Conservation (phyloP, 441 rosid genomes). For the Mallotus repandus region DNA sequence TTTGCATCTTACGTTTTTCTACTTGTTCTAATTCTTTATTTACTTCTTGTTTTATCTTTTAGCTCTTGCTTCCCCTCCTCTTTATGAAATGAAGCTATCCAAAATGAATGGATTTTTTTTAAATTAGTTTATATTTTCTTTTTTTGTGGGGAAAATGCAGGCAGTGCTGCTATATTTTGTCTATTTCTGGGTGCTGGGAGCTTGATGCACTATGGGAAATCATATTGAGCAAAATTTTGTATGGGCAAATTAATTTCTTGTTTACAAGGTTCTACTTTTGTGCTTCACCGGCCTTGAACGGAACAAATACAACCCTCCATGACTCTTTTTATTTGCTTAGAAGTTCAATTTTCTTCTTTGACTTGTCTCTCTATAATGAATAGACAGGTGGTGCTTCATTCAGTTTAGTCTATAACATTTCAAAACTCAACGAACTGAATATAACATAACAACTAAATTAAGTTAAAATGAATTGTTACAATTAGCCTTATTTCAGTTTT, state of each 20-base stretch:
- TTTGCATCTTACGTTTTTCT: too few species aligned
- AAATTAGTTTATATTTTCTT: neutral
- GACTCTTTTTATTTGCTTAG: neutral
- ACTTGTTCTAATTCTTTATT: too few species aligned
- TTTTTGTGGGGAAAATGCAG: conserved; percentile 33
- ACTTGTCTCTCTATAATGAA: neutral
- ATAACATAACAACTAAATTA: too few species aligned
- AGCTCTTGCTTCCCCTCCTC: neutral
- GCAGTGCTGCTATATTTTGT: conserved; percentile 92
- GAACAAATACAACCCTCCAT: neutral
- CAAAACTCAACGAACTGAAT: too few species aligned
- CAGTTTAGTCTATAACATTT: too few species aligned
- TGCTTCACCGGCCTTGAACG: neutral
- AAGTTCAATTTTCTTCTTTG: neutral
- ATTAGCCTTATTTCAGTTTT: too few species aligned
- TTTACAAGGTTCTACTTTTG: conserved; percentile 2
- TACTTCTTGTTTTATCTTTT: neutral
- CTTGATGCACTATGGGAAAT: conserved; percentile 93
- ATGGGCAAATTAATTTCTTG: neutral
- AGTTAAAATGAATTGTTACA: too few species aligned
- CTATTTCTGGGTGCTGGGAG: conserved; percentile 97
- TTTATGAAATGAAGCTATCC: too few species aligned
- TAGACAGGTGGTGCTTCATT: too few species aligned
- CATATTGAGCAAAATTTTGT: conserved; percentile 22
- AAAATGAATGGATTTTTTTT: too few species aligned